These are phyloP conservation scores for Xylariaceae sp. DNA, from an alignment of 2,329 filamentous ascomycete species.

Conservation along the genomic window DNA sequence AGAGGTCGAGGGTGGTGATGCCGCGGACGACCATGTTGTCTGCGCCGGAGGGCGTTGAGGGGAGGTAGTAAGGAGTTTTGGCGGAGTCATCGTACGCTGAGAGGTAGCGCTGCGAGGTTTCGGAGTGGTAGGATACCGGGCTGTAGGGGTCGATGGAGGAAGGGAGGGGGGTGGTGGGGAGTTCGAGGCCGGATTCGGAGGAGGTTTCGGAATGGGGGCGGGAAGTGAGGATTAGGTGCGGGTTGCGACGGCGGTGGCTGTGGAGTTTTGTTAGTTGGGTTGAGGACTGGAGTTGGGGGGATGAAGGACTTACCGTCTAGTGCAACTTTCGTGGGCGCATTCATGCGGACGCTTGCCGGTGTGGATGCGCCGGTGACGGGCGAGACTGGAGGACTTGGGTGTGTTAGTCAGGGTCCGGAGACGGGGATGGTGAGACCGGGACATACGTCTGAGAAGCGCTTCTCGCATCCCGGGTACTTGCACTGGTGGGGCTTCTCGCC, in stretches of 20 bases:
- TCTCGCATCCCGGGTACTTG: conserved; percentile 59
- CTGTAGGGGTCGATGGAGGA: conserved; percentile 40
- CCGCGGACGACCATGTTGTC: conserved; percentile 46
- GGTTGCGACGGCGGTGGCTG: conserved; percentile 42
- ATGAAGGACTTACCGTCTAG: conserved; percentile 47
- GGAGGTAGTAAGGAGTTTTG: conserved; percentile 49
- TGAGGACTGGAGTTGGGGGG: neutral
- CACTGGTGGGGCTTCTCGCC: conserved; percentile 69
- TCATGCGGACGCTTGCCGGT: conserved; percentile 63
- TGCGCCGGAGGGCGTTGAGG: conserved; percentile 41
- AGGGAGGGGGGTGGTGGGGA: conserved; percentile 52
- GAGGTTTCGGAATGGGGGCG: conserved; percentile 51
- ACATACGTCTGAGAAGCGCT: conserved; percentile 65
- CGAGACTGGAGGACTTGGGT: conserved; percentile 57
- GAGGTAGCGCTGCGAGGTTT: conserved; percentile 38
- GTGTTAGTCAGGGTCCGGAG: neutral
- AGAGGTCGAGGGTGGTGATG: conserved; percentile 56
- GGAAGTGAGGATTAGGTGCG: conserved; percentile 51
- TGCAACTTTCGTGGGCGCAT: conserved; percentile 55
- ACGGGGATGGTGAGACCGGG: neutral
- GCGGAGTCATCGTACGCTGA: conserved; percentile 41
- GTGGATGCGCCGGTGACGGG: conserved; percentile 60
- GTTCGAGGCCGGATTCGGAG: conserved; percentile 55
- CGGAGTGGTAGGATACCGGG: conserved; percentile 39
- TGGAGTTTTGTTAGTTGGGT: neutral